These are phyloP conservation scores for Cyclanthera cordifolia DNA, from an alignment of 306 rosid genomes.

Conservation along the genomic window DNA sequence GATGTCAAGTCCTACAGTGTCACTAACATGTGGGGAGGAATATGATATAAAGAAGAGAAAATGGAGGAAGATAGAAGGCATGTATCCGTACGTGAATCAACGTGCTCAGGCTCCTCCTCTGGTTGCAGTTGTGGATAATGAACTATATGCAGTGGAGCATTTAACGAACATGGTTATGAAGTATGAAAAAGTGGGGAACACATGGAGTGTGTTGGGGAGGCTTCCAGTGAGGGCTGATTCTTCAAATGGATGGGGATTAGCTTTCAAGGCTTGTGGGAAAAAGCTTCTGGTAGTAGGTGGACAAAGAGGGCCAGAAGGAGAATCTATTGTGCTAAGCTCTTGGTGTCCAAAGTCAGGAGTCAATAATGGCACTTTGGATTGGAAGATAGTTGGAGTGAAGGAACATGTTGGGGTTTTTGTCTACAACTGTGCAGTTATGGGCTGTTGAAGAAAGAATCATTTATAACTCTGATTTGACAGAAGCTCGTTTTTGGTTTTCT, in stretches of 20 bases:
- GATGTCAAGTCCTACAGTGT: slow-evolving; percentile 59
- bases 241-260: slow-evolving; percentile 57
- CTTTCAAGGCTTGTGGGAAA: slow-evolving; percentile 93
- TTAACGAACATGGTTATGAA: slow-evolving; percentile 77
- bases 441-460: slow-evolving; percentile 60
- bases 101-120: slow-evolving; percentile 95
- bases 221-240: slow-evolving; percentile 75
- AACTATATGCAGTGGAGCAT: slow-evolving; percentile 69
- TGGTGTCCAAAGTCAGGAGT: slow-evolving; percentile 71
- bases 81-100: slow-evolving; percentile 68
- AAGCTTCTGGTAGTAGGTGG: slow-evolving; percentile 82
- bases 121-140: slow-evolving; percentile 81
- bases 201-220: slow-evolving; percentile 73
- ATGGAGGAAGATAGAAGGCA: slow-evolving; percentile 73
- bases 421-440: slow-evolving; percentile 94
- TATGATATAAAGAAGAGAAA: slow-evolving; percentile 50
- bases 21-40: slow-evolving; percentile 88
- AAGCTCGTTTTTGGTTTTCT: neutral
- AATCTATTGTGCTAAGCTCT: slow-evolving; percentile 62
- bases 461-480: slow-evolving; percentile 11
- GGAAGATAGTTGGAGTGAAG: slow-evolving; percentile 72
- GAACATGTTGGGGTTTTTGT: slow-evolving; percentile 84
- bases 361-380: slow-evolving; percentile 55
- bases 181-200: slow-evolving; percentile 61
- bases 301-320: slow-evolving; percentile 86